Conservation (phyloP, 2,329 filamentous ascomycete genomes). For the Aspergillus oerlinghausenensis region DNA sequence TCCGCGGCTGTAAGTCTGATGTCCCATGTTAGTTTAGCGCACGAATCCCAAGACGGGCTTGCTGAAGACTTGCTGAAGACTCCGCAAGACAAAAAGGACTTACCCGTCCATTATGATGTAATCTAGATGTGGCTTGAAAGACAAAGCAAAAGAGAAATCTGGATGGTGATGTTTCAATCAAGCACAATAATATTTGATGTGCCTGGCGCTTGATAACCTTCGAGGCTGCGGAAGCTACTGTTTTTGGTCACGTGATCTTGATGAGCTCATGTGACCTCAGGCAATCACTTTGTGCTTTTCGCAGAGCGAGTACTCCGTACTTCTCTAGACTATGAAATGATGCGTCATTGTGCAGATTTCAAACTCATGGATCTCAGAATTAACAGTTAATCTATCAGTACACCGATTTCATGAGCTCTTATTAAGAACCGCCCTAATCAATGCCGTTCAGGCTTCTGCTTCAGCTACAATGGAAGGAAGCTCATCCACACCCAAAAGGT, state of each 20-base stretch:
- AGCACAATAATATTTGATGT: neutral
- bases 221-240: conserved; percentile 9
- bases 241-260: conserved; percentile 3
- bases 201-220: neutral
- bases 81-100: conserved; percentile 2
- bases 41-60: neutral
- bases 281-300: too few relatives aligned
- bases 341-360: too few relatives aligned
- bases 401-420: too few relatives aligned
- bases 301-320: too few relatives aligned
- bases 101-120: conserved; percentile 36
- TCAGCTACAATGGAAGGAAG: neutral
- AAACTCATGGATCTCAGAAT: too few relatives aligned
- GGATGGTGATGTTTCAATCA: neutral
- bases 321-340: too few relatives aligned
- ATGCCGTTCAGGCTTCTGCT: too few relatives aligned
- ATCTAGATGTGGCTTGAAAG: conserved; percentile 2
- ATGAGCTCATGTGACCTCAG: conserved; percentile 3
- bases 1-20: conserved; percentile 68
- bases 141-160: conserved; percentile 4
- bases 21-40: conserved; percentile 7
- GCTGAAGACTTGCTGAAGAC: neutral
- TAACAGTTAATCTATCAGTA: too few relatives aligned
- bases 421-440: too few relatives aligned
- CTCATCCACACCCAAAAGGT: neutral